These are phyloP conservation scores for Phialophora verrucosa DNA, from an alignment of 2,329 filamentous ascomycete genomes.

Conservation along the genomic window DNA sequence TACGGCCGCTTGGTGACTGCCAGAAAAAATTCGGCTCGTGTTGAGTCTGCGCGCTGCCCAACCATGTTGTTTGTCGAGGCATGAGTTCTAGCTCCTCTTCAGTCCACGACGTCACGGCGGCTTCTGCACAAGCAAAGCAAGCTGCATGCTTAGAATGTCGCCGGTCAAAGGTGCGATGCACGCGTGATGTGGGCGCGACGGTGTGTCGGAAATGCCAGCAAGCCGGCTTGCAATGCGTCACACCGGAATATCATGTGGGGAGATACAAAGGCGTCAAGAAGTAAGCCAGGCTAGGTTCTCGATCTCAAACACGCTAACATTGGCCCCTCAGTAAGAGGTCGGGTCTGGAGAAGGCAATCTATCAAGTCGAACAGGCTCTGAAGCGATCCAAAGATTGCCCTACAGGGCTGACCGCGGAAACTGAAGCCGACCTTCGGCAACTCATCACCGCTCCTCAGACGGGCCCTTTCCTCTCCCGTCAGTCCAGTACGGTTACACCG, in stretches of 20 bases:
- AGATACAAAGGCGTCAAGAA: constrained; percentile 79
- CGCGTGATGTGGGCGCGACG: constrained; percentile 58
- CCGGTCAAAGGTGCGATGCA: constrained; percentile 71
- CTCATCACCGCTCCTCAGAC: constrained; percentile 58
- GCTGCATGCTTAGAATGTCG: constrained; percentile 65
- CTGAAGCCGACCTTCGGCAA: constrained; percentile 56
- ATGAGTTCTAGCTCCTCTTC: constrained; percentile 31
- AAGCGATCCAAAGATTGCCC: constrained; percentile 59
- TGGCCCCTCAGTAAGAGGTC: constrained; percentile 66
- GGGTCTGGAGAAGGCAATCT: constrained; percentile 74
- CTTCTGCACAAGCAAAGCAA: constrained; percentile 32
- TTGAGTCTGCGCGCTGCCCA: background rate
- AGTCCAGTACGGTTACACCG: constrained; percentile 19
- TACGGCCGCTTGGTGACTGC: background rate
- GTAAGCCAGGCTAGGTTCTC: constrained; percentile 53
- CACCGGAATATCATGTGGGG: constrained; percentile 74
- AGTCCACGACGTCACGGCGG: constrained; percentile 25
- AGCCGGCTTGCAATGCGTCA: constrained; percentile 65
- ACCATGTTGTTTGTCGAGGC: constrained; percentile 26
- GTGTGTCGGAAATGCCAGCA: constrained; percentile 68
- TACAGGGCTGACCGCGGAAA: constrained; percentile 50
- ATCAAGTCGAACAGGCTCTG: constrained; percentile 74
- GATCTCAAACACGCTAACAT: constrained; percentile 26
- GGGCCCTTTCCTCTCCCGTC: constrained; percentile 40
- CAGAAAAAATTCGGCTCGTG: background rate